These are phyloP conservation scores for Cryptosporidium sp. DNA, from an alignment of 169 alveolate species.

Conservation along the genomic window DNA sequence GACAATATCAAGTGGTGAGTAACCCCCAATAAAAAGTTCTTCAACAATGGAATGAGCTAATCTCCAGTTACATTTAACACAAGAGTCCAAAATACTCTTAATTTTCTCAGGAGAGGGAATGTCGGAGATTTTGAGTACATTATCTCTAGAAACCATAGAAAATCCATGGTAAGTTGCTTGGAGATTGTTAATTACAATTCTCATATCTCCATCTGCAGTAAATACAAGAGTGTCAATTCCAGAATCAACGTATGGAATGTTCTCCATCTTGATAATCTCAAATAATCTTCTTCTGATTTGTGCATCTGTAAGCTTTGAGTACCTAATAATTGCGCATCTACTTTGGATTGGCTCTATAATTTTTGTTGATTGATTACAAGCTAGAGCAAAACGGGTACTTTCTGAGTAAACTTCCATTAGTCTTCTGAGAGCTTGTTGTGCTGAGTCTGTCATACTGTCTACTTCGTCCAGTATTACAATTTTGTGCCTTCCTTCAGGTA, in stretches of 20 bases:
- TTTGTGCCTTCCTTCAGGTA: constrained; percentile 95
- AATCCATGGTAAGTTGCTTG: constrained; percentile 97
- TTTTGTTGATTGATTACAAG: constrained; percentile 98
- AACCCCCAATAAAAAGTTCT: constrained; percentile 88
- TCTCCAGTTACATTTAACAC: constrained; percentile 90
- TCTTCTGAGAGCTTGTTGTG: constrained; percentile 98
- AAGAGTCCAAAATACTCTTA: constrained; percentile 85
- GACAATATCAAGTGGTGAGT: constrained; percentile 91
- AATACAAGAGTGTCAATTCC: constrained; percentile 96
- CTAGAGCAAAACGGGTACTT: constrained; percentile 98
- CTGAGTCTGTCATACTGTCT: constrained; percentile 99
- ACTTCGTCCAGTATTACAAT: constrained; percentile 99
- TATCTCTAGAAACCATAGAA: constrained; percentile 92
- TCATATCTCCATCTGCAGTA: constrained; percentile 96
- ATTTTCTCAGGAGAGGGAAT: constrained; percentile 96
- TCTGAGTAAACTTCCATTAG: constrained; percentile 97
- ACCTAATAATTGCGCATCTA: constrained; percentile 98
- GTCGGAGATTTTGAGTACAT: constrained; percentile 95
- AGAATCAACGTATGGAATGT: constrained; percentile 84
- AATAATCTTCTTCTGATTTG: constrained; percentile 90
- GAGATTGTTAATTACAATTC: constrained; percentile 91
- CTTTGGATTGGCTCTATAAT: constrained; percentile 99
- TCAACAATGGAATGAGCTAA: constrained; percentile 84
- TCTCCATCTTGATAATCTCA: constrained; percentile 87
- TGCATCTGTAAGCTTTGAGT: constrained; percentile 93